Conservation (phyloP, 495 filamentous ascomycete genomes). For the Neurospora sp. region DNA sequence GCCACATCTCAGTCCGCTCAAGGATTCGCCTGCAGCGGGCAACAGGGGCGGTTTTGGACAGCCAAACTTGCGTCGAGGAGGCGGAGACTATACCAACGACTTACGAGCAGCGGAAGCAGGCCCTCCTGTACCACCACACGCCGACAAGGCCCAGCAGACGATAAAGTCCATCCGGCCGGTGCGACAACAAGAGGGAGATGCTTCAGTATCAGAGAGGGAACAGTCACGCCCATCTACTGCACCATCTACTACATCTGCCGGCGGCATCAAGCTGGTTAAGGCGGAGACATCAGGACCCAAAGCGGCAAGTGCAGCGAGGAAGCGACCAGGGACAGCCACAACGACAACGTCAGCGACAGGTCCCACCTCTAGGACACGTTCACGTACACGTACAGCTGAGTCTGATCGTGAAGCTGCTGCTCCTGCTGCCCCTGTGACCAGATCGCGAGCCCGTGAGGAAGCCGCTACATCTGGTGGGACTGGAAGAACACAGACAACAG, state of each 20-base stretch:
- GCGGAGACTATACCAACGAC: background rate
- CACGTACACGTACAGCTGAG: background rate
- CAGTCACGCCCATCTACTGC: background rate
- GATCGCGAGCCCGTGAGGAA: background rate
- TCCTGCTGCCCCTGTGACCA: background rate
- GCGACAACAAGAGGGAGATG: constrained; percentile 11
- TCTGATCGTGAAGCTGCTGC: background rate
- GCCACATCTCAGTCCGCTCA: constrained; percentile 37
- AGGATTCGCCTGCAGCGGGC: constrained; percentile 34
- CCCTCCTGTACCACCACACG: constrained; percentile 11
- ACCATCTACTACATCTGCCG: constrained; percentile 2
- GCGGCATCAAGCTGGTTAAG: constrained; percentile 3
- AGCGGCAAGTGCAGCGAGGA: background rate
- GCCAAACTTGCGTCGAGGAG: background rate
- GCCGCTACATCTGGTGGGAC: background rate
- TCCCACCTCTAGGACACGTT: background rate
- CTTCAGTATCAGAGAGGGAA: background rate
- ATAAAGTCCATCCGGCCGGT: constrained; percentile 16
- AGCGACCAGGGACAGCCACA: background rate
- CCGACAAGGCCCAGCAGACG: constrained; percentile 13
- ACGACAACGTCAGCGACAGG: background rate
- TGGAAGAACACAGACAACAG: background rate
- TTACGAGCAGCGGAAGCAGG: background rate
- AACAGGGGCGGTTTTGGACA: constrained; percentile 24
- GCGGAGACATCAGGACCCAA: background rate